A percentile compares a stretch with the other conserved stretches of the same genome.
Evolutionary conservation across 2,329 filamentous ascomycete species (phyloP).

Genomic region (Colletotrichum agaves): DNA sequence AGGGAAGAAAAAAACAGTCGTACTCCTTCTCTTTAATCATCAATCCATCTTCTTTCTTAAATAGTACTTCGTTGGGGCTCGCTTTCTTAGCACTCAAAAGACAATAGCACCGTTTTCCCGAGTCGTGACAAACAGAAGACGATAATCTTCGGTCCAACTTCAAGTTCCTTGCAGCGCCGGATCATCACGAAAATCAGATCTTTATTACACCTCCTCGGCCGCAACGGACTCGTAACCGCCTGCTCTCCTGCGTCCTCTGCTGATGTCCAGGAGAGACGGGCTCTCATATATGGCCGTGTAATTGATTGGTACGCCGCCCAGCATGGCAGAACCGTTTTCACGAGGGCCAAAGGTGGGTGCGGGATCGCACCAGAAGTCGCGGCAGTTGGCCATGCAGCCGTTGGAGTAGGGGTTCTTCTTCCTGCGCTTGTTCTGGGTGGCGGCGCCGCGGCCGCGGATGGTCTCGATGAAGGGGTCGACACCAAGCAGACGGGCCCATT

Average conservation of each 20-base stretch:
- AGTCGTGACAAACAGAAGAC: not conserved
- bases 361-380: slow-evolving; percentile 95
- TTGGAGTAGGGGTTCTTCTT: slow-evolving; percentile 85
- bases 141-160: not conserved
- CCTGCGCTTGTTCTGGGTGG: slow-evolving; percentile 63
- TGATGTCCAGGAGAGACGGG: slow-evolving; percentile 73
- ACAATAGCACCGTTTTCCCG: not conserved
- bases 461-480: slow-evolving; percentile 95
- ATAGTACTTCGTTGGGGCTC: slow-evolving; percentile 2
- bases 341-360: slow-evolving; percentile 81
- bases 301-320: slow-evolving; percentile 84
- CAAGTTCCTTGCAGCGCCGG: not conserved
- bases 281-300: slow-evolving; percentile 92
- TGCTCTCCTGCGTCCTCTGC: slow-evolving; percentile 57
- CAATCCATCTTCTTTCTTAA: not conserved
- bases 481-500: slow-evolving; percentile 87
- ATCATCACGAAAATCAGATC: not conserved
- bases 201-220: slow-evolving; percentile 62
- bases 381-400: slow-evolving; percentile 88
- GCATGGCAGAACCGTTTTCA: slow-evolving; percentile 77
- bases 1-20: not conserved
- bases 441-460: slow-evolving; percentile 83
- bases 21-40: slow-evolving; percentile 17
- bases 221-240: slow-evolving; percentile 73
- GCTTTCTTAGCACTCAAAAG: not conserved